These are phyloP conservation scores for Populus davidiana DNA, from an alignment of 345 rosid species.

Conservation along the genomic window DNA sequence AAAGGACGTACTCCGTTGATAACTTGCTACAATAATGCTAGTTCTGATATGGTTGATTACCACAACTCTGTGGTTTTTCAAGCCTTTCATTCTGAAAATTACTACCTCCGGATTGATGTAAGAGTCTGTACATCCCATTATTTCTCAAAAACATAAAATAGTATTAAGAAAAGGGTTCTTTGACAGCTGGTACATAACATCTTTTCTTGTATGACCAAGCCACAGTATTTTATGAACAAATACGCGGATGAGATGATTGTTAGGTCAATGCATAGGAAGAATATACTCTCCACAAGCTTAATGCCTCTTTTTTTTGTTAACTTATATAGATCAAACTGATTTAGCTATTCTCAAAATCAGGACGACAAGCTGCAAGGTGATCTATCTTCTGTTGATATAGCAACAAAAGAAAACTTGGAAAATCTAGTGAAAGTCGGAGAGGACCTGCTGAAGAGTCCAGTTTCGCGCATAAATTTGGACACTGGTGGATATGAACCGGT, in stretches of 20 bases:
- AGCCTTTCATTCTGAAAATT: constrained; percentile 51
- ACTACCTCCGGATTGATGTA: constrained; percentile 69
- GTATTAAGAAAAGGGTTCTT: background rate
- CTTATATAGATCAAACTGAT: background rate
- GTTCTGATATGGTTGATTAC: constrained; percentile 60
- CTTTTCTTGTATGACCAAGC: too few species aligned
- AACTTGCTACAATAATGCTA: constrained; percentile 43
- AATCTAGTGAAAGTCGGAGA: constrained; percentile 49
- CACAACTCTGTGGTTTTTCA: constrained; percentile 46
- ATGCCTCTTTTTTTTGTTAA: background rate
- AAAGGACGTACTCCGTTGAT: constrained; percentile 52
- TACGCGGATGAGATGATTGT: too few species aligned
- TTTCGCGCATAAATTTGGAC: constrained; percentile 38
- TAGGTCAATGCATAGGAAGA: too few species aligned
- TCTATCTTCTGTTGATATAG: constrained; percentile 37
- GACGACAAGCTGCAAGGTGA: constrained; percentile 51
- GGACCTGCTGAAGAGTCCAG: constrained; percentile 37
- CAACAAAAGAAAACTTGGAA: constrained; percentile 51
- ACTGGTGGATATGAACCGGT: constrained; percentile 53
- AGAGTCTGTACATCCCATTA: background rate
- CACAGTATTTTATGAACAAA: too few species aligned
- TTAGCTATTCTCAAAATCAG: constrained; percentile 17
- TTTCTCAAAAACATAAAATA: background rate
- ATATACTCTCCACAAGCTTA: background rate
- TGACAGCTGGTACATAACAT: too few species aligned